These are phyloP conservation scores for Diaporthe aspalathi DNA, from an alignment of 2,329 filamentous ascomycete species.

Conservation along the genomic window DNA sequence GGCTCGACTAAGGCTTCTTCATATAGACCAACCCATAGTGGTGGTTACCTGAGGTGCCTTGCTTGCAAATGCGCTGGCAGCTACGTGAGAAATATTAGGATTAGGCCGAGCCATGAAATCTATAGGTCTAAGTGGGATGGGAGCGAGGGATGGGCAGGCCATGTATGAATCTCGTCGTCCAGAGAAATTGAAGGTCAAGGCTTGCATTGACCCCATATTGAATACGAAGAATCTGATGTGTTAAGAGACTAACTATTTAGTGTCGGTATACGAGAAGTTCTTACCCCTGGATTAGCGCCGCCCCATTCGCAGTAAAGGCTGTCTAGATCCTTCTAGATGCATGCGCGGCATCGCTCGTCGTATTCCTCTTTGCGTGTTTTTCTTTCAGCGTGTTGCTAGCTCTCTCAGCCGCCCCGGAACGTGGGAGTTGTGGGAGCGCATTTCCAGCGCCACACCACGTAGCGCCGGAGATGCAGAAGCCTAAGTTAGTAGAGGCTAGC, in stretches of 20 bases:
- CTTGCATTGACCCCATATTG: not conserved
- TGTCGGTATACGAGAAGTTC: not conserved
- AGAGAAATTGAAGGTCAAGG: too few species aligned
- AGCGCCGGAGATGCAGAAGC: not conserved
- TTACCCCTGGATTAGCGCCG: slow-evolving; percentile 3
- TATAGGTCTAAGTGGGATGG: too few species aligned
- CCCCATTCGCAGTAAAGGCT: not conserved
- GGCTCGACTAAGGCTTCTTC: too few species aligned
- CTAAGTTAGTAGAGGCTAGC: not conserved
- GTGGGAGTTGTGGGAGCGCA: not conserved
- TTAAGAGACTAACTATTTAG: slow-evolving; percentile 1
- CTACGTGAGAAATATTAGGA: too few species aligned
- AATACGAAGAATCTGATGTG: slow-evolving; percentile 1
- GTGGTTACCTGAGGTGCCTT: too few species aligned
- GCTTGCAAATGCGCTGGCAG: too few species aligned
- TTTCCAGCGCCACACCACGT: not conserved
- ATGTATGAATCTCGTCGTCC: too few species aligned
- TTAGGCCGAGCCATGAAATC: too few species aligned
- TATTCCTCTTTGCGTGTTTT: not conserved
- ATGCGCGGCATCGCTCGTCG: not conserved
- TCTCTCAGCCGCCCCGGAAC: slow-evolving; percentile 3
- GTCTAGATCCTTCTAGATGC: slow-evolving; percentile 19
- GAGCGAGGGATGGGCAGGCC: too few species aligned
- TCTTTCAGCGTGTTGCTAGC: not conserved
- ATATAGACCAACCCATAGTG: too few species aligned